Evolutionary conservation across 148 eudicot genomes (phyloP).

Genomic region (Chenopodium formosanum): DNA sequence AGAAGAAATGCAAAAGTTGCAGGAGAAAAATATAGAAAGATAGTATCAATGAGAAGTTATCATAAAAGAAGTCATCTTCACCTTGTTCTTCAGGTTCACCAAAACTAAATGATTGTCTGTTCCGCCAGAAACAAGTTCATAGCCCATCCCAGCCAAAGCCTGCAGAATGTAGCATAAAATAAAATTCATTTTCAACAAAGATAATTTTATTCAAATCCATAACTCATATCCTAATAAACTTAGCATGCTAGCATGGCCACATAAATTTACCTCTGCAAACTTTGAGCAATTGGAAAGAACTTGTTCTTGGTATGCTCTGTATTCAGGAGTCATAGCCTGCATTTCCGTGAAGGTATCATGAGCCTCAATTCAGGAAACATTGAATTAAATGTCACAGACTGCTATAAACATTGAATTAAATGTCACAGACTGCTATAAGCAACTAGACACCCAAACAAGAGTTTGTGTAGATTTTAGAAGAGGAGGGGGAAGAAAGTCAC

Average conservation of each 20-base stretch:
- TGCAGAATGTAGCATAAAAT: constrained; percentile 39
- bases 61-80: constrained; percentile 33
- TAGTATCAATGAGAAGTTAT: background rate
- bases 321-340: constrained; percentile 89
- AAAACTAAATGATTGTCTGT: constrained; percentile 94
- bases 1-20: background rate
- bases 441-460: constrained; percentile 8
- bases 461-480: background rate
- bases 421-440: background rate
- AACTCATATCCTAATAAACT: background rate
- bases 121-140: constrained; percentile 98
- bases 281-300: constrained; percentile 80
- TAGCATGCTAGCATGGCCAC: constrained; percentile 10
- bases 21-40: background rate
- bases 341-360: constrained; percentile 12
- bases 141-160: constrained; percentile 66
- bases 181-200: background rate
- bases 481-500: background rate
- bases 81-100: constrained; percentile 91
- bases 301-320: constrained; percentile 98
- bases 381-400: background rate
- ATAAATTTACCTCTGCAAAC: constrained; percentile 74
- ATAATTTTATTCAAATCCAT: background rate
- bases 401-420: background rate
- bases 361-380: constrained; percentile 3